Evolutionary conservation across 2,329 filamentous ascomycete species (phyloP).

Genomic region (Fusarium tjaetaba): DNA sequence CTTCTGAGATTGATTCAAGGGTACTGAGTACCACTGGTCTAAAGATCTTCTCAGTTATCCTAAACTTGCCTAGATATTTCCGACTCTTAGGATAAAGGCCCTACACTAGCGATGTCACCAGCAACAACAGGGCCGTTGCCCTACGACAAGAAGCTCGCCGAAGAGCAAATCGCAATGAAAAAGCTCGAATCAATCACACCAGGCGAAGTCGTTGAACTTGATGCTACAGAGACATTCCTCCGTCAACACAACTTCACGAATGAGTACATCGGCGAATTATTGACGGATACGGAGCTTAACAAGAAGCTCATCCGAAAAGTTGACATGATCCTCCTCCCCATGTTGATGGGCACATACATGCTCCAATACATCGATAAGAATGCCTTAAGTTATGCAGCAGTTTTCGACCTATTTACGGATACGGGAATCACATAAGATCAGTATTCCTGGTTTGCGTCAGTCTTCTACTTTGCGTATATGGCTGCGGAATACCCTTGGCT

Average conservation of each 20-base stretch:
- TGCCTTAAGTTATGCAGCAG: conserved; percentile 59
- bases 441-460: conserved; percentile 62
- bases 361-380: conserved; percentile 67
- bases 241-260: conserved; percentile 35
- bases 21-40: background rate
- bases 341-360: conserved; percentile 60
- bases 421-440: conserved; percentile 56
- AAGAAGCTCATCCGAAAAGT: conserved; percentile 51
- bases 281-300: conserved; percentile 20
- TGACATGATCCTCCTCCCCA: conserved; percentile 59
- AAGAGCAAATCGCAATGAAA: conserved; percentile 22
- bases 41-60: background rate
- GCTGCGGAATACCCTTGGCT: conserved; percentile 53
- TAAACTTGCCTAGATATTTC: fast-evolving
- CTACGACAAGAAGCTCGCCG: background rate
- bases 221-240: conserved; percentile 33
- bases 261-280: conserved; percentile 34
- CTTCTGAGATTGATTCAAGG: background rate
- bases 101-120: background rate
- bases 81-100: fast-evolving
- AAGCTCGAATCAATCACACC: conserved; percentile 26
- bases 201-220: conserved; percentile 30
- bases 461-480: conserved; percentile 64
- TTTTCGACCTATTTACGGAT: conserved; percentile 62
- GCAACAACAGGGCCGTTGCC: background rate